A percentile compares a stretch with the other conserved stretches of the same genome.
These are phyloP conservation scores for Tetrahymena borealis DNA, from an alignment of 73 alveolate genomes.

Conservation along the genomic window DNA sequence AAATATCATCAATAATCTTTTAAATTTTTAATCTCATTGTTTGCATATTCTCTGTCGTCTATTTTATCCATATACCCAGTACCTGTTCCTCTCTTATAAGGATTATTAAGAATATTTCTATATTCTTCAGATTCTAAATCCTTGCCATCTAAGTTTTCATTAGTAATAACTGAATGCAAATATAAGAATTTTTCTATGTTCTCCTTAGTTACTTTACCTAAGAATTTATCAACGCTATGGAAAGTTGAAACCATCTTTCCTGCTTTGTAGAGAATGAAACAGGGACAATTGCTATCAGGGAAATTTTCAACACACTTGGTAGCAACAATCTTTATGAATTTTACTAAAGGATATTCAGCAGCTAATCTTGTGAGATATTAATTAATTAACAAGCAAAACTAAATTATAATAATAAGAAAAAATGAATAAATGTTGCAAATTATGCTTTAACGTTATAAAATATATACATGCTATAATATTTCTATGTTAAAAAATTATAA, in stretches of 20 bases:
- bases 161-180: neutral
- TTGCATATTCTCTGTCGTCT: neutral
- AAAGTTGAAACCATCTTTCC: conserved; percentile 22
- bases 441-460: no score
- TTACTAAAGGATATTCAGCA: conserved; percentile 9
- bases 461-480: no score
- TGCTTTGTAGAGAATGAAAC: conserved; percentile 18
- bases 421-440: no score
- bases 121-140: neutral
- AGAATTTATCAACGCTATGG: conserved; percentile 21
- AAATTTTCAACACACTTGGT: conserved; percentile 40
- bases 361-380: conserved; percentile 13
- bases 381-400: neutral
- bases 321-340: conserved; percentile 37
- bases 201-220: conserved; percentile 19
- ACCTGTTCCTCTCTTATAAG: neutral
- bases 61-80: neutral
- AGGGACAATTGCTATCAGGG: conserved; percentile 33
- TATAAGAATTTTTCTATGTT: conserved; percentile 10
- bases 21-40: neutral
- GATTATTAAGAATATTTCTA: neutral
- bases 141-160: neutral
- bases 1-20: no score
- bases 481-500: no score
- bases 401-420: neutral